Evolutionary conservation across 768 basidiomycete genomes (phyloP), one percentile per base, ranked within the genome.

Genomic region (Tricholoma furcatifolium): DNA sequence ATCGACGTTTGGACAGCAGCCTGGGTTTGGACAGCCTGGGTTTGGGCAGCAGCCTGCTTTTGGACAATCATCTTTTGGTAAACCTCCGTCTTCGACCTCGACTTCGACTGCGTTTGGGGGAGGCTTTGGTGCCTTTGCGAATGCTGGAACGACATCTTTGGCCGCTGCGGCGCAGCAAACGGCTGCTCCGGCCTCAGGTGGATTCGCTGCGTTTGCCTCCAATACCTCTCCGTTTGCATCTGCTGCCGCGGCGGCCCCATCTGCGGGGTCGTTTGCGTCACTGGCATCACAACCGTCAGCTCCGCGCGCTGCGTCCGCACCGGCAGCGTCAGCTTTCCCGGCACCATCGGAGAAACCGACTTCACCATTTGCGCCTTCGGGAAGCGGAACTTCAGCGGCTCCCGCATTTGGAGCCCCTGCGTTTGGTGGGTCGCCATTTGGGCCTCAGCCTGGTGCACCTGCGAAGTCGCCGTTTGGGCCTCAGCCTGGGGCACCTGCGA

Each of bases 21-120:
- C 56, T 31, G 52, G 57, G 6, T 78, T 76, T 55, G 75, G 73
- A 2, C 69, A 30, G 21, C 53, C 58, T 43, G 44, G 30, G 20
- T 66, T 72, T 24, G 70, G 68, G 4, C 64, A 62, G 15, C 44
- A 38, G 24, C 17, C 56, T 34, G 52, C 58, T 6, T 78, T 76
- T 55, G 75, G 73, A 2, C 69, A 72, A 38, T 54, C 74, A 7
- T 56, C 69, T 3, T 78, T 79, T 54, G 73, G 74, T 2, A 68
- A 73, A 43, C 55, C 73, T 17, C 60, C 64, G 2, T 65, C 70
- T 11, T 35, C 57, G 9, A 38, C 59, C 4, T 38, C 51, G 4
- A 48, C 60, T 11, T 45, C 60, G 2, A 46, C 54, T 3, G 23
- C 51, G 12, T 6, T 60, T 15, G 50, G 64, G 44, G 72, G 69